Conservation (phyloP, 2,329 filamentous ascomycete species). For the Teratosphaeria zuluensis region DNA sequence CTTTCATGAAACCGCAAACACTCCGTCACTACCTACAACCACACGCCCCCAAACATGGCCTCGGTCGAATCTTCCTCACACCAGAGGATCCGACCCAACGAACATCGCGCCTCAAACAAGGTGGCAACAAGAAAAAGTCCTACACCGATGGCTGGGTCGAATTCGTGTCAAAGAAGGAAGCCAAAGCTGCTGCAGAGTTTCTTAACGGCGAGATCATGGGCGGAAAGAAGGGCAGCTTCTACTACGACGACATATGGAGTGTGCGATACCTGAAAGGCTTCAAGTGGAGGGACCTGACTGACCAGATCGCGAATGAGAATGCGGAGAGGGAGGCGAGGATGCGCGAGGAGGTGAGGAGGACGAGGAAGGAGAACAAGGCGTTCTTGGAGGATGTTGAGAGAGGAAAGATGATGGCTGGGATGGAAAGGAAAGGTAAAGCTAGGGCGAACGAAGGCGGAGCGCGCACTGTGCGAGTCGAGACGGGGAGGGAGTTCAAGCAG, state of each 20-base stretch:
- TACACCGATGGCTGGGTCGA: constrained; percentile 84
- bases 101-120: constrained; percentile 55
- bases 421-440: constrained; percentile 44
- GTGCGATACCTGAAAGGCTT: constrained; percentile 72
- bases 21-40: constrained; percentile 64
- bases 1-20: constrained; percentile 79
- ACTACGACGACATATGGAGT: constrained; percentile 81
- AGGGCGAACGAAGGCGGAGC: constrained; percentile 16
- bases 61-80: constrained; percentile 70
- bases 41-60: constrained; percentile 49
- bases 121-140: constrained; percentile 75
- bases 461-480: not conserved
- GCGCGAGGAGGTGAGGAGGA: constrained; percentile 66
- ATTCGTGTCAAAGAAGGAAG: constrained; percentile 65
- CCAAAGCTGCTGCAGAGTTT: constrained; percentile 64
- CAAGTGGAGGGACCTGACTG: constrained; percentile 64
- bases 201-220: constrained; percentile 71
- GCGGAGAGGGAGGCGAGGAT: constrained; percentile 67
- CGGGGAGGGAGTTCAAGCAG: constrained; percentile 54
- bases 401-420: constrained; percentile 68
- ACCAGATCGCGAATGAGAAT: constrained; percentile 73
- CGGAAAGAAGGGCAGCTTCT: constrained; percentile 74
- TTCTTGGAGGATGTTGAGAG: constrained; percentile 72
- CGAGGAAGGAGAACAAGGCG: constrained; percentile 68
- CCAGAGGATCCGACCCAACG: constrained; percentile 63